Evolutionary conservation across 2,329 filamentous ascomycete genomes (phyloP).

Genomic region (Colletotrichum sidae): DNA sequence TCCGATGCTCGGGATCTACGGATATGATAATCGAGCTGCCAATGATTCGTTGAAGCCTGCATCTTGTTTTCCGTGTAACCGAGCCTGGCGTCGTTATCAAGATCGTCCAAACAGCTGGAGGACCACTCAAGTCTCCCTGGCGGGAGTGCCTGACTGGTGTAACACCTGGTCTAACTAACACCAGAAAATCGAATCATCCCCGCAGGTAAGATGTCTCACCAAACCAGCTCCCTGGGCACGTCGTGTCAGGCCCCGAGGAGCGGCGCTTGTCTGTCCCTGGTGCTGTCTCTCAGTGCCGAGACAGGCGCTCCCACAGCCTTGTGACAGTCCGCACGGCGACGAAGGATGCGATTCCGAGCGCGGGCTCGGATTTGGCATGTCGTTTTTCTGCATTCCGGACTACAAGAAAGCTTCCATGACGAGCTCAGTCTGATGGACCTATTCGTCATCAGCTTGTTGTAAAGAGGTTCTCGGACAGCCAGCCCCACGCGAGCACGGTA

Average conservation of each 20-base stretch:
- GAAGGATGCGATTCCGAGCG: background rate
- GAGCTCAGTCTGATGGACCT: no score
- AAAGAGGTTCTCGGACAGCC: no score
- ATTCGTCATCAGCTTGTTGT: no score
- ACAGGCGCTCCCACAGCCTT: slow-evolving; percentile 11
- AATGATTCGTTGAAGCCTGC: slow-evolving; percentile 13
- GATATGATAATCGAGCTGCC: slow-evolving; percentile 10
- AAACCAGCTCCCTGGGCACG: background rate
- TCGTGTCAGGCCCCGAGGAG: slow-evolving; percentile 2
- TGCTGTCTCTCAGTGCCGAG: slow-evolving; percentile 19
- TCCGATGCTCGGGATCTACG: slow-evolving; percentile 18
- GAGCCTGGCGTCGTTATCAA: background rate
- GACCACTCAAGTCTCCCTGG: background rate
- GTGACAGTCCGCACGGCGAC: background rate
- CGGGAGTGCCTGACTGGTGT: slow-evolving; percentile 6
- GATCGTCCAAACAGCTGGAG: slow-evolving; percentile 9
- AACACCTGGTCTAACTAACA: background rate
- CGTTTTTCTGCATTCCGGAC: no score
- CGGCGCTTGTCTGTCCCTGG: slow-evolving; percentile 12
- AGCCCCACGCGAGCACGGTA: no score
- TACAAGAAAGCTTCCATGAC: no score
- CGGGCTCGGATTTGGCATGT: background rate
- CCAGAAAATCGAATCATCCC: slow-evolving; percentile 15
- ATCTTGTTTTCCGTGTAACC: background rate
- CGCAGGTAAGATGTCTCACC: slow-evolving; percentile 15